These are phyloP conservation scores for Nymphaea thermarum DNA, from an alignment of 164 flowering plant genomes.

Conservation along the genomic window DNA sequence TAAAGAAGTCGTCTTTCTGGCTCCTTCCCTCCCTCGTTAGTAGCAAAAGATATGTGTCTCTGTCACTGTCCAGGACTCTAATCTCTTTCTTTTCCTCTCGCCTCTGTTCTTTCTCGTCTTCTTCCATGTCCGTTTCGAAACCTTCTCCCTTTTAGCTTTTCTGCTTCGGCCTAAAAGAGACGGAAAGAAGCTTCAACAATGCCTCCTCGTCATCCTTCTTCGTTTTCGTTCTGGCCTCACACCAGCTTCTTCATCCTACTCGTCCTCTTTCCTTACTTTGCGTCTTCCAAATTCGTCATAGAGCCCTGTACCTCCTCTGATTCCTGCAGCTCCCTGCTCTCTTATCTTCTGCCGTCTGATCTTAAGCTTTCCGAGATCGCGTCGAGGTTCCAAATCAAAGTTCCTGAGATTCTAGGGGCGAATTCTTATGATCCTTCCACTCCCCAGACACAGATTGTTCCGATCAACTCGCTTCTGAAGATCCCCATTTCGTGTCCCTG, in stretches of 20 bases:
- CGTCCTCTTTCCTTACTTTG: conserved; percentile 3
- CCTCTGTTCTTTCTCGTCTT: background rate
- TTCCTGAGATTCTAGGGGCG: conserved; percentile 8
- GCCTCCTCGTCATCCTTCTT: background rate
- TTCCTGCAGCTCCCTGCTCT: conserved; percentile 20
- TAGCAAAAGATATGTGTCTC: too few relatives aligned
- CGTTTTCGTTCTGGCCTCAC: background rate
- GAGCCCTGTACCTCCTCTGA: conserved; percentile 22
- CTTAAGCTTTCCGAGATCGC: conserved; percentile 19
- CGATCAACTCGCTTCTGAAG: conserved; percentile 6
- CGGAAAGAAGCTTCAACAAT: too few relatives aligned
- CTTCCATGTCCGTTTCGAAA: background rate
- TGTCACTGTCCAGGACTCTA: too few relatives aligned
- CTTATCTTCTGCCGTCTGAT: conserved; percentile 16
- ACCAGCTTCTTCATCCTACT: background rate
- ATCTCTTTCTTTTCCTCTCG: too few relatives aligned
- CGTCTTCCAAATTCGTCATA: conserved; percentile 12
- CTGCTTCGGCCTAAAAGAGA: background rate
- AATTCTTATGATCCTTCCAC: conserved; percentile 6
- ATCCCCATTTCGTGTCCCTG: conserved; percentile 23
- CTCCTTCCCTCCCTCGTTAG: too few relatives aligned
- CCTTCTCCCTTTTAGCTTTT: background rate
- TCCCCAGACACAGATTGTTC: conserved; percentile 6
- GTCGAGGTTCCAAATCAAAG: conserved; percentile 11
- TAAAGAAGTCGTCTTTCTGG: background rate